A percentile compares a stretch with the other conserved stretches of the same genome.
Conservation (phyloP, 495 filamentous ascomycete species). For the Cenococcum geophilum region DNA sequence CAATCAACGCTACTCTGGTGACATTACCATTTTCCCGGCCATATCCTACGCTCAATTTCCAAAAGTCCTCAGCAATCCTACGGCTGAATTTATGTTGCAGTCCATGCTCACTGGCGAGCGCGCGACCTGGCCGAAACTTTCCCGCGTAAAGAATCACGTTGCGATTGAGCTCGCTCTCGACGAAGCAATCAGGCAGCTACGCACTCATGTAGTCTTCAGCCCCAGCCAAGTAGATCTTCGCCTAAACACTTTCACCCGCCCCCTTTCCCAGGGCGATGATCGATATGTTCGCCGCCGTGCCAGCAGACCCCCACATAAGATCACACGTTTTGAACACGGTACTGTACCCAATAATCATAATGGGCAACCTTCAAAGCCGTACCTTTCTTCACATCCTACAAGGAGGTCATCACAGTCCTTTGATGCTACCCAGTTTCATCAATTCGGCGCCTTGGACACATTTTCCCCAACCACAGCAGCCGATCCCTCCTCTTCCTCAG, state of each 20-base stretch:
- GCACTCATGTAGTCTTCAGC: constrained; percentile 72
- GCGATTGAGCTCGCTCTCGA: constrained; percentile 85
- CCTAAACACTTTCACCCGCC: constrained; percentile 26
- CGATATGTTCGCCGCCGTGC: neutral
- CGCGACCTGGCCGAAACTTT: constrained; percentile 86
- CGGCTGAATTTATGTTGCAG: constrained; percentile 75
- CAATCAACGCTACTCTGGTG: constrained; percentile 87
- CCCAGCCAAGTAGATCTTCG: constrained; percentile 61
- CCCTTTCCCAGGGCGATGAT: constrained; percentile 18
- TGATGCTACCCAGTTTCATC: neutral
- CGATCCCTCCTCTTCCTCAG: constrained; percentile 12
- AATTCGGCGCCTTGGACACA: constrained; percentile 5
- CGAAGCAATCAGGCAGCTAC: constrained; percentile 67
- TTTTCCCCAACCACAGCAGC: constrained; percentile 17
- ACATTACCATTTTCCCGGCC: constrained; percentile 87
- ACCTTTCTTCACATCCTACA: constrained; percentile 8
- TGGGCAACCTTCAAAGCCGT: constrained; percentile 3
- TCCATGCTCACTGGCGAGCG: constrained; percentile 70
- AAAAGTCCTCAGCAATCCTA: constrained; percentile 78
- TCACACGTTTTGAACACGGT: constrained; percentile 8
- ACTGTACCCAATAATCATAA: neutral
- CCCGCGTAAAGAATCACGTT: constrained; percentile 72
- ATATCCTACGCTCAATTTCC: constrained; percentile 69
- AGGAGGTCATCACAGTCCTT: constrained; percentile 1
- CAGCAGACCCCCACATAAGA: constrained; percentile 5